phyloP scores from a whole-genome alignment of 768 basidiomycete genomes.

The Rhodotorula paludigena region DNA sequence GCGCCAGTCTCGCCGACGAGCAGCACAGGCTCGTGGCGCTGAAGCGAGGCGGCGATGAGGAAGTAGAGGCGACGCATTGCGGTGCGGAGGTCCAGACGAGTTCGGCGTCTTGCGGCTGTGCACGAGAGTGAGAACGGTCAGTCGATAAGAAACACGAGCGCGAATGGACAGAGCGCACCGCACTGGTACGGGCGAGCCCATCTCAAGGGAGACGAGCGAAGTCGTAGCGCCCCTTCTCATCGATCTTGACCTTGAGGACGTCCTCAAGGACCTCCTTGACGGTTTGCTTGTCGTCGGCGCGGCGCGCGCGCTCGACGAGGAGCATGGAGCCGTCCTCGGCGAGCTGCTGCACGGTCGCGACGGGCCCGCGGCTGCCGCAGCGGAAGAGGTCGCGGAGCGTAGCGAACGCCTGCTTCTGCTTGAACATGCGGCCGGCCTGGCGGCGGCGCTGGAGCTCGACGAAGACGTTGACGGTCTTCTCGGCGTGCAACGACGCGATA shows the following conservation, averaged over 20 bases:
- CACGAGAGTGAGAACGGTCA: not conserved
- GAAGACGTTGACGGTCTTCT: constrained; percentile 85
- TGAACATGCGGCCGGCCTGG: constrained; percentile 85
- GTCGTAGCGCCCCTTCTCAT: constrained; percentile 64
- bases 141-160: not conserved
- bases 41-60: constrained; percentile 75
- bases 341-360: constrained; percentile 75
- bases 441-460: constrained; percentile 86
- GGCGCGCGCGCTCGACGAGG: constrained; percentile 80
- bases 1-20: constrained; percentile 96
- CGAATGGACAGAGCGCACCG: constrained; percentile 23
- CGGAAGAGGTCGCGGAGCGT: constrained; percentile 95
- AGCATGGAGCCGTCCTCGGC: constrained; percentile 98
- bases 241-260: constrained; percentile 78
- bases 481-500: constrained; percentile 89
- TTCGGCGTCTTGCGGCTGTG: constrained; percentile 18
- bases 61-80: constrained; percentile 87
- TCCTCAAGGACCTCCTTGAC: constrained; percentile 91
- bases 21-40: constrained; percentile 86
- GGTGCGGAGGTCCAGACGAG: constrained; percentile 86
- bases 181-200: constrained; percentile 37
- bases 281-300: constrained; percentile 73
- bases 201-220: constrained; percentile 38
- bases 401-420: constrained; percentile 94
- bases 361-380: constrained; percentile 87